Conservation (phyloP, 441 rosid genomes). For the Croton setiger region DNA sequence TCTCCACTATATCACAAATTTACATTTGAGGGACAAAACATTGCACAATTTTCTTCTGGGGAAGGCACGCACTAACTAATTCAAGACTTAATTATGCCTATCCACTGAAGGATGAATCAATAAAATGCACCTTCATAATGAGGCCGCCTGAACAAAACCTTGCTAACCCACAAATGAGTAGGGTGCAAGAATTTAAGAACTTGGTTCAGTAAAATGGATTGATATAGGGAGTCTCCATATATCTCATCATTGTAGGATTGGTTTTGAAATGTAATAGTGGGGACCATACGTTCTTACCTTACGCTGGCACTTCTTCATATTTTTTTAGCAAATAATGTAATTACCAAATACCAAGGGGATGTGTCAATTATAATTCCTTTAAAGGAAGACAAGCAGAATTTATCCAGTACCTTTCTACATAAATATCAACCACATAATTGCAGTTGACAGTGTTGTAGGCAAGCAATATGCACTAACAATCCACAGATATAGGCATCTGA, state of each 20-base stretch:
- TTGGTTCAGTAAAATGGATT: background rate
- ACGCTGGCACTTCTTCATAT: background rate
- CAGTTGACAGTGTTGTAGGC: slow-evolving; percentile 1
- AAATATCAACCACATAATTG: slow-evolving; percentile 13
- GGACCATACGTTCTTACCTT: background rate
- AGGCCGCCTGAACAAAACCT: no score
- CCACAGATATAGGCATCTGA: slow-evolving; percentile 18
- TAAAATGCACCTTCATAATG: background rate
- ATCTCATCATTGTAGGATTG: background rate
- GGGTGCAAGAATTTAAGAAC: background rate
- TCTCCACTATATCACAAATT: background rate
- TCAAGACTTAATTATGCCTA: no score
- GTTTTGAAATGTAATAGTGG: background rate
- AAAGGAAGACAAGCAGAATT: slow-evolving; percentile 7
- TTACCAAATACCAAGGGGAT: no score
- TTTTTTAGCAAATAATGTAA: background rate
- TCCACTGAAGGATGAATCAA: no score
- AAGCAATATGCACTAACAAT: slow-evolving; percentile 18
- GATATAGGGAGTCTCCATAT: background rate
- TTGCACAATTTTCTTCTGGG: no score
- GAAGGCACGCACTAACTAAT: no score
- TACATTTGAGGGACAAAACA: background rate
- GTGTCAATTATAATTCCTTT: background rate
- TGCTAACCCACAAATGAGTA: background rate
- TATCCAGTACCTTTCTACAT: slow-evolving; percentile 13